Base-by-base conservation (phyloP, 148 eudicot genomes). In the Fagopyrum tataricum region DNA sequence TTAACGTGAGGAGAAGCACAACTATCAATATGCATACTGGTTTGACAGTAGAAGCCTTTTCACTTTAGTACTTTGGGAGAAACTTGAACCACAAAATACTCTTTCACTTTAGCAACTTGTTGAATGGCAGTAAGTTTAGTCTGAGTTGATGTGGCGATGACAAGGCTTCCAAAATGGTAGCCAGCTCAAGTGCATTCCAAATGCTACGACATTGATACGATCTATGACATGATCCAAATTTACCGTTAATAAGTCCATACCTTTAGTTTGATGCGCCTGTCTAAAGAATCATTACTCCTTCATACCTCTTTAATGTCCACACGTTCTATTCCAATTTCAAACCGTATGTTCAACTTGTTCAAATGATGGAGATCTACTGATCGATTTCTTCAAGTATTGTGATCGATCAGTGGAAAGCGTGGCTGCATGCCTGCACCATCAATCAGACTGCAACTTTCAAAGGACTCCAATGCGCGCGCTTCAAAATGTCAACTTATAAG, bases 21-120 rank as follows among this genome's bases (percentile, higher is more conserved):
- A 31, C n/a, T n/a, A n/a, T n/a, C 37, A 31, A 31, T 31, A 31
- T 31, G 37, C 37, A 31, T 31, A 31, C 18, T 55, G 8, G 61
- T 20, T 39, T 23, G 39, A 23, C 39, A 59, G 12, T 23, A 24
- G 15, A 23, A 23, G 12, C 15, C 17, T 61, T 61, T 24, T 23
- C 2, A 12, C 17, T 64, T 64, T 5, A 39, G 43, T 37, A 64
- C 20, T 31, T 64, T 7, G 31, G 69, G 20, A 64, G 20, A 37
- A 64, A 64, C 4, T 64, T 31, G 43, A 37, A 39, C 69, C 69
- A 64, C 69, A 64, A 37, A 61, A 24, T 14, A 15, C 12, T 18
- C 24, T 61, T 20, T 64, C 42, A 64, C 69, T 39, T 64, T 64
- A 64, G 43, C 69, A 10, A 64, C 43, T 64, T 64, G 68, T 7